Conservation (phyloP, 2,329 filamentous ascomycete species). For the Ramularia endophylla region DNA sequence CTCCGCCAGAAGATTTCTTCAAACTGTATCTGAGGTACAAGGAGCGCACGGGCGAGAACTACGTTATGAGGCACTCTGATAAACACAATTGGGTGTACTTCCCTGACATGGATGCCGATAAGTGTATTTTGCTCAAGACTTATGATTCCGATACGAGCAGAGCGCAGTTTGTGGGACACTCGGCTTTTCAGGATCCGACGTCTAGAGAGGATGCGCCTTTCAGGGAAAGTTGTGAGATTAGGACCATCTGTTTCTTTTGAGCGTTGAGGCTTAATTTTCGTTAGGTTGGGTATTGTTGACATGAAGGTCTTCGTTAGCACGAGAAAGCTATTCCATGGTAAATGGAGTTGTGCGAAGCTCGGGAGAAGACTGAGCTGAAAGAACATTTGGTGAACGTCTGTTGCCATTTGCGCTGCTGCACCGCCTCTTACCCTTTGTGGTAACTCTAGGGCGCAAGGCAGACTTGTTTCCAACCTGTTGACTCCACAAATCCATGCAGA, state of each 20-base stretch:
- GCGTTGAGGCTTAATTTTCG: neutral
- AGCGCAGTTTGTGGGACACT: constrained; percentile 36
- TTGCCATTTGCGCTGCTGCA: no score
- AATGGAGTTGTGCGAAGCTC: no score
- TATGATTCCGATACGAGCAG: constrained; percentile 31
- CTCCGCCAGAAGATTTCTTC: constrained; percentile 35
- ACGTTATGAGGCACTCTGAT: constrained; percentile 33
- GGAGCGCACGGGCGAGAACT: constrained; percentile 38
- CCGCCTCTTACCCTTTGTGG: no score
- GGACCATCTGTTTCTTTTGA: constrained; percentile 38
- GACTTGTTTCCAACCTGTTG: no score
- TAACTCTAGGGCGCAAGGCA: no score
- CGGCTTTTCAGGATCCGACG: constrained; percentile 36
- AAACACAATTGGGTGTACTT: constrained; percentile 37
- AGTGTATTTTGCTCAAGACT: constrained; percentile 38
- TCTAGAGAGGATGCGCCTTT: constrained; percentile 27
- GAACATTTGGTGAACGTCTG: no score
- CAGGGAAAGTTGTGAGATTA: constrained; percentile 37
- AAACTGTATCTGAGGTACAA: constrained; percentile 36
- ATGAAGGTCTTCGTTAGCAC: no score
- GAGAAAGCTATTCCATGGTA: no score
- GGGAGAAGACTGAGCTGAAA: no score
- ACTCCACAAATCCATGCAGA: no score
- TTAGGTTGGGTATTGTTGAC: no score
- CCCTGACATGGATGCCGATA: constrained; percentile 33